Evolutionary conservation across 441 rosid genomes (phyloP), one percentile per base, ranked within the genome.

Genomic region (Bruguiera hainesii): DNA sequence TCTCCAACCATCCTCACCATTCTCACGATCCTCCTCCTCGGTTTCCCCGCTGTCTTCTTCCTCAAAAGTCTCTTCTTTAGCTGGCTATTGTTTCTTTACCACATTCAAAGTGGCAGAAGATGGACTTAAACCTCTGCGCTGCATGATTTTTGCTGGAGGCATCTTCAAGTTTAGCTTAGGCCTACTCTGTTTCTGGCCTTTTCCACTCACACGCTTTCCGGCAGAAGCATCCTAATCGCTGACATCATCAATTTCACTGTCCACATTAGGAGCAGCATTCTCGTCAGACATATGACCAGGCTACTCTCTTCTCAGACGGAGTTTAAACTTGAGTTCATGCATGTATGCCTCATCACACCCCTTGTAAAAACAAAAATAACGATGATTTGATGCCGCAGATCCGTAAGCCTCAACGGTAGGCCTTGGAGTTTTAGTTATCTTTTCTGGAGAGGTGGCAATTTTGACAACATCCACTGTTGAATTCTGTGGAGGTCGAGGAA

Each of bases 291-390:
- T 75, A 73, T 87, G 92, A 63, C 86, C 96, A 0, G 93, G 96
- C 84, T 93, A 96, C 80, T 90, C 94, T 71, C 95, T 84, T 79
- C 89, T 83, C 58, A 93, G 68, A 80, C 90, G 98, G 70, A 90
- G 96, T 76, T 90, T 93, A 67, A 90, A 95, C 85, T 93, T 90
- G 86, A 90, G 89, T 71, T 90, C 97, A 73, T 93, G 98, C 57
- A 89, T 90, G 82, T 90, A 93, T 29, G 97, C 91, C 81, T 94
- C 91, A 66, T 87, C 89, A 66, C 99, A 91, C 29, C 90, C 96
- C 49, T 88, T 89, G 33, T 87, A 91, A n/a, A 97, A 97, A 75
- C 98, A 94, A 25, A 82, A 90, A 49, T 83, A 87, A 57, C 97
- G 98, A 23, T 93, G 98, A 60, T 88, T 94, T 1, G 83, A 81